Base-by-base conservation (phyloP, 495 filamentous ascomycete genomes). In the Bacidia gigantensis region DNA sequence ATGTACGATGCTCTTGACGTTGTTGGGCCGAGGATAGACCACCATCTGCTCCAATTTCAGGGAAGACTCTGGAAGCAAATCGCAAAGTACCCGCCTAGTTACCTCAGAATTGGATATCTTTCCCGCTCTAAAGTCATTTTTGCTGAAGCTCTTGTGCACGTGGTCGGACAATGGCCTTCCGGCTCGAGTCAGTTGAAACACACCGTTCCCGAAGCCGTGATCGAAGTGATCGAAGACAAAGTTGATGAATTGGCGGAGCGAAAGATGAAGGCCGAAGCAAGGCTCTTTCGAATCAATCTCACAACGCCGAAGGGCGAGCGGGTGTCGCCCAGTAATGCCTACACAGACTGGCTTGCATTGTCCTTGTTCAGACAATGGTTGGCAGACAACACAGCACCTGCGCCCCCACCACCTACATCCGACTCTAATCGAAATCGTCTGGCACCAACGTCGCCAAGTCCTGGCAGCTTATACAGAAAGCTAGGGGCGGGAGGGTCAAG, bases 141-240 rank as follows among this genome's bases (percentile, higher is more conserved):
- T 64, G 77, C 84, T 46, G 89, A 95, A 67, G 87, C 88, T 0
- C 67, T 95, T 20, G 83, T 93, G 46, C 89, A 95, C 58, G 87
- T 95, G 0, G 87, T 95, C 3, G 89, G 89, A 5, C 85, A 89
- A 58, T 95, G 89, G 89, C 89, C 89, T 1, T 70, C 77, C 0
- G 87, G 81, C 11, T 77, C 85, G 50, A 75, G 78, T n/a, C 82
- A 84, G 58, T 77, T 95, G 40, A 77, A 84, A 40, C 78, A 80
- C 29, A 77, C 69, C 49, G 71, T 90, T 1, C 83, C 87, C 0
- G 77, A 81, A 12, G 57, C 74, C 1, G 86, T 95, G 3, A 70
- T 93, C 3, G 88, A 94, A 51, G 74, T 94, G 14, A 90, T 96
- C 54, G 85, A 92, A 61, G 87, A 94, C 62, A 94, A 94, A 65